Evolutionary conservation across 2,329 filamentous ascomycete species (phyloP), one percentile per base, ranked within the genome.

Genomic region (Fusarium phyllophilum): DNA sequence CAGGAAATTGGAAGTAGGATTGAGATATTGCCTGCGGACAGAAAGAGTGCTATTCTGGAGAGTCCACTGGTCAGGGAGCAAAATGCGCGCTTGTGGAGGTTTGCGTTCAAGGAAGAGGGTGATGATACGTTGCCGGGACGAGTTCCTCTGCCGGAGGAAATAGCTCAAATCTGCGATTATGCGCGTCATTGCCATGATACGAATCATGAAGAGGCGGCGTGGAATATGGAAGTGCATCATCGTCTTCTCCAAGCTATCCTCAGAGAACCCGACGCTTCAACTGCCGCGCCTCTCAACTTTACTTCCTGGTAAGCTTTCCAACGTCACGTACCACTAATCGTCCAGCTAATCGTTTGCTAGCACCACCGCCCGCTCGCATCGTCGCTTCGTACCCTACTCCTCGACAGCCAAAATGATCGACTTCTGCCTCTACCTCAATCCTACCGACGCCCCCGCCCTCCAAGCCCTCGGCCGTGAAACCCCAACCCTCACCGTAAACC

Each of bases 181-280:
- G 70, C 73, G 5, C 52, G 52, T 3, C 20, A 66, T 12, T 75
- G 72, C 10, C 66, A 73, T n/a, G 62, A 71, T 4, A 31, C 29
- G 3, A 70, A 44, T 0, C 66, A 73, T 29, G 73, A 75, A 13
- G 73, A 75, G 22, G 51, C 52, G 2, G 45, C 54, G 2, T 75
- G 70, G 72, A 75, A 75, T 29, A 48, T 66, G 36, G 69, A 75
- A n/a, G 73, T 75, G 8, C 73, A 75, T 20, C 60, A 68, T 42
- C 73, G 73, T 8, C 62, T 75, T 0, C 17, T 75, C 0, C 46
- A 75, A 18, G 52, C 66, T 38, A 48, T 75, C 9, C 0, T 75
- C 0, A 31, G 72, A n/a, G n/a, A 64, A 3, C 58, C 63, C 2
- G 49, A 52, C 1, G 36, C 29, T 18, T 18, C 33, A 0, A 39